phyloP scores from a whole-genome alignment of 305 asterid species.

The Rubia balearica region DNA sequence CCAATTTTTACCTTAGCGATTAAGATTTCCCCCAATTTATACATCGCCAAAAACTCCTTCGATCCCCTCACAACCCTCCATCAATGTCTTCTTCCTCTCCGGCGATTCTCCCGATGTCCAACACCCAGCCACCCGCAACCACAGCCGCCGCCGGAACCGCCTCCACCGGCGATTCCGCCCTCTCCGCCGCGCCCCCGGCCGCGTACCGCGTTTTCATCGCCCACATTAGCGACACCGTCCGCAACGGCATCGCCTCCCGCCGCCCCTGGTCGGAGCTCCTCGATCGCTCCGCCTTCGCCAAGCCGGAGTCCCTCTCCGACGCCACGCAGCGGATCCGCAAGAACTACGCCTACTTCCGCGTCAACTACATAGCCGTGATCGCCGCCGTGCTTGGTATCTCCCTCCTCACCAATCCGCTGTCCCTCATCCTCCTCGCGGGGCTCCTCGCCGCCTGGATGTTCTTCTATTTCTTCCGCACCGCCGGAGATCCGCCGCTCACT shows the following conservation, averaged over 20 bases:
- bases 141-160: conserved; percentile 17
- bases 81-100: conserved; percentile 51
- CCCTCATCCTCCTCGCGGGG: conserved; percentile 49
- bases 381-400: conserved; percentile 49
- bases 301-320: conserved; percentile 69
- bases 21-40: not conserved
- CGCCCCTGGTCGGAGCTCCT: conserved; percentile 86
- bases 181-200: conserved; percentile 30
- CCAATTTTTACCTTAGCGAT: not conserved
- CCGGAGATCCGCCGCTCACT: conserved; percentile 56
- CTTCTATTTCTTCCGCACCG: conserved; percentile 63
- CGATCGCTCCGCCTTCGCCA: conserved; percentile 69
- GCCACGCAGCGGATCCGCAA: conserved; percentile 67
- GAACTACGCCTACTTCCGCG: conserved; percentile 59
- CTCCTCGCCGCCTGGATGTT: conserved; percentile 74
- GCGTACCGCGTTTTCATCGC: conserved; percentile 45
- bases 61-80: not conserved
- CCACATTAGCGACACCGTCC: conserved; percentile 40
- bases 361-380: conserved; percentile 54
- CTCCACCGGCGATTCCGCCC: conserved; percentile 22
- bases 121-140: conserved; percentile 26
- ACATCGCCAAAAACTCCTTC: not conserved
- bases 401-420: conserved; percentile 60
- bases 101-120: conserved; percentile 57
- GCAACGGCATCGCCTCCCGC: conserved; percentile 57